Percentiles rank a stretch among this genome's conserved stretches.
Conservation (phyloP, 306 rosid species). For the Albizia julibrissin region DNA sequence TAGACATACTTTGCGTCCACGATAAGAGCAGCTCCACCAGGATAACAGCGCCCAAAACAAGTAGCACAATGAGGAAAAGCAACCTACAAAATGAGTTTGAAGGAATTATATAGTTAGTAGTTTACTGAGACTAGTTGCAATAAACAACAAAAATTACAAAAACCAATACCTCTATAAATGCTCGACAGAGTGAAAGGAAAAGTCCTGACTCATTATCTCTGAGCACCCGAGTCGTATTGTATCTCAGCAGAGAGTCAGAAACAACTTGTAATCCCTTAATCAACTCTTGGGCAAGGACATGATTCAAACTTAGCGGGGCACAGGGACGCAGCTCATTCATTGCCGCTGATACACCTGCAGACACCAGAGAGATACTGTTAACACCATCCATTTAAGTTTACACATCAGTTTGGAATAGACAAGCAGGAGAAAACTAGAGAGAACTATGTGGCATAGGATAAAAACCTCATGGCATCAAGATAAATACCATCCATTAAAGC, state of each 20-base stretch:
- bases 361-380: slow-evolving; percentile 39
- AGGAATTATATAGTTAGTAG: slow-evolving; percentile 22
- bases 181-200: slow-evolving; percentile 91
- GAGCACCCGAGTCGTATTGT: slow-evolving; percentile 82
- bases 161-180: slow-evolving; percentile 75
- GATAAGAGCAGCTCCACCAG: slow-evolving; percentile 69
- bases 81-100: slow-evolving; percentile 50
- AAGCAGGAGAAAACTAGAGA: slow-evolving; percentile 3
- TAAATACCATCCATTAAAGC: background rate
- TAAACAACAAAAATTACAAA: slow-evolving; percentile 23
- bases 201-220: slow-evolving; percentile 87
- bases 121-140: background rate
- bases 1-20: slow-evolving; percentile 74
- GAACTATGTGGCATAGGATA: background rate
- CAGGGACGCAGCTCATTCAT: slow-evolving; percentile 97
- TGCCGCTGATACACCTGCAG: slow-evolving; percentile 92
- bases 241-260: slow-evolving; percentile 80
- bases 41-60: slow-evolving; percentile 95
- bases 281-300: slow-evolving; percentile 80
- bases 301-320: slow-evolving; percentile 87
- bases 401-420: slow-evolving; percentile 19
- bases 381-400: background rate
- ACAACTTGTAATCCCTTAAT: slow-evolving; percentile 78
- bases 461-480: slow-evolving; percentile 19
- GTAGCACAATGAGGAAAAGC: slow-evolving; percentile 87